Conservation (phyloP, 2,329 filamentous ascomycete genomes). For the Emmonsia crescens region DNA sequence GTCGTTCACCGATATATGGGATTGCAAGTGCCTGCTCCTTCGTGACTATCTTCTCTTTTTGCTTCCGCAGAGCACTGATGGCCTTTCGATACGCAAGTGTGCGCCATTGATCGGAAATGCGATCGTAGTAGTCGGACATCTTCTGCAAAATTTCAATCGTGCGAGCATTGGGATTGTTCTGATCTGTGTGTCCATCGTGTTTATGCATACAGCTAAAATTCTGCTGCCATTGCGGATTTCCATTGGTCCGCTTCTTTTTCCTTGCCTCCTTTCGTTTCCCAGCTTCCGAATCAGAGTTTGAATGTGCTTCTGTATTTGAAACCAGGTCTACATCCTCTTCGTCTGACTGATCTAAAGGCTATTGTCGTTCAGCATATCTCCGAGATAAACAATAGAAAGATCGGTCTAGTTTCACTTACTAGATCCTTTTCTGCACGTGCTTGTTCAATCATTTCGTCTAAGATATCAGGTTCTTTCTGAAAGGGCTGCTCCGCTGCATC, state of each 20-base stretch:
- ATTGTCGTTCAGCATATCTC: neutral
- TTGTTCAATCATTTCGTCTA: conserved; percentile 55
- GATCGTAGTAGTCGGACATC: conserved; percentile 68
- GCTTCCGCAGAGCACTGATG: conserved; percentile 60
- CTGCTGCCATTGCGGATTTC: conserved; percentile 25
- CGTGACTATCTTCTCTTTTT: conserved; percentile 53
- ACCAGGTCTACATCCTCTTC: conserved; percentile 21
- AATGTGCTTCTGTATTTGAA: conserved; percentile 12
- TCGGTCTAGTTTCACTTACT: conserved; percentile 20
- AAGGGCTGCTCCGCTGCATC: neutral
- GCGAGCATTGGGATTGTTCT: conserved; percentile 57
- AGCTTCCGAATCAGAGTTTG: conserved; percentile 13
- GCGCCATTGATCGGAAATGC: conserved; percentile 68
- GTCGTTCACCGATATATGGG: conserved; percentile 56
- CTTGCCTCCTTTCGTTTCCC: conserved; percentile 8
- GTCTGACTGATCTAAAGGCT: conserved; percentile 42
- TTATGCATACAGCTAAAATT: conserved; percentile 51
- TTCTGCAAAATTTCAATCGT: conserved; percentile 68
- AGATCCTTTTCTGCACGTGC: conserved; percentile 51
- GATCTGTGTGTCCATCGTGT: conserved; percentile 33
- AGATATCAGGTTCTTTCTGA: conserved; percentile 39
- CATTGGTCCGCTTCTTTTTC: conserved; percentile 1
- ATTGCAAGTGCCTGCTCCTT: conserved; percentile 58
- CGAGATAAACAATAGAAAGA: neutral
- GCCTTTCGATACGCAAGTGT: conserved; percentile 64